Base-by-base conservation (phyloP, 2,329 filamentous ascomycete species). In the Exophiala sideris region DNA sequence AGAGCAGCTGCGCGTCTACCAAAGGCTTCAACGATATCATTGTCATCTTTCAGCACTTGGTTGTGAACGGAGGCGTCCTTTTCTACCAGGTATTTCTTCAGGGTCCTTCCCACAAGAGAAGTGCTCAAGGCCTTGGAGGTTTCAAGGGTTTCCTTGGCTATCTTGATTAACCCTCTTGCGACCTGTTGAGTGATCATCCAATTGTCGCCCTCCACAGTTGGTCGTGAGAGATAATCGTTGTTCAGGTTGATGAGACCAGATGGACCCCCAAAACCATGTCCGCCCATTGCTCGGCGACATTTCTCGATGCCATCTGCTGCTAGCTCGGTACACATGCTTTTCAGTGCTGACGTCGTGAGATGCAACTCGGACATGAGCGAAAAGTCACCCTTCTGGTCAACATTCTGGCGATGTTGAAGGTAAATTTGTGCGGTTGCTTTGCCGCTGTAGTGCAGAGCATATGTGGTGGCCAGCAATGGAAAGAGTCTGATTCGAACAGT, bases 171-270 rank as follows among this genome's bases (percentile, higher is more conserved):
- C 29, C 89, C 90, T 55, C 85, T 79, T 2, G 86, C 85, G 2
- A 89, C 86, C 71, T 90, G 87, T 69, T 90, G 87, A 7, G 85
- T 88, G 54, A 90, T 75, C 86, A 90, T 89, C 73, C 87, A 90
- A 75, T 88, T 89, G 72, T 89, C 87, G 40, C 87, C 87, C 68
- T 89, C 87, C 82, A 84, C 87, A 5, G 85, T 88, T 9, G 76
- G 71, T 0, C 81, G 86, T 10, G 87, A 85, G 1, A 89, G 76
- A 67, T 90, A 89, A 68, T 90, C 86, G 21, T 86, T 78, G 64
- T 89, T 90, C 79, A 82, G 87, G 11, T 76, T 74, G 4, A 79
- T 73, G 18, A 79, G 69, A 1, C 78, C 77, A 59, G 75, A 79
- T 2, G 72, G 73, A 12, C 75, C 76, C 3, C 76, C 75, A 58